Conservation (phyloP, 768 basidiomycete genomes). For the Agaricus sinodeliciosus region DNA sequence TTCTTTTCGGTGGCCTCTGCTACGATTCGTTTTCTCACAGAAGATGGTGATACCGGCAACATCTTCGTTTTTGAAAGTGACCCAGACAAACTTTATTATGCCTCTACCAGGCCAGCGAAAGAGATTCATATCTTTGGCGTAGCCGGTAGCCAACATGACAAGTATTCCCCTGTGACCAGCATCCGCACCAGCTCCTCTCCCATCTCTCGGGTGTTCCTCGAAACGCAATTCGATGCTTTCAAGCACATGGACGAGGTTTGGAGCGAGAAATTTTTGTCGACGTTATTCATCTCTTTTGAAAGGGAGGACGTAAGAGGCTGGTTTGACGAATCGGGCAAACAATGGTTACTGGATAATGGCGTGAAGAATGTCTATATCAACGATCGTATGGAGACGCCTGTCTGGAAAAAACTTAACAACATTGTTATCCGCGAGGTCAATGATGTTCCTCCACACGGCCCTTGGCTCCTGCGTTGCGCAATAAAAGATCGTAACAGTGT, state of each 20-base stretch:
- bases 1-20: constrained; percentile 10
- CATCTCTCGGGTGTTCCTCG: constrained; percentile 21
- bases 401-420: constrained; percentile 8
- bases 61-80: constrained; percentile 5
- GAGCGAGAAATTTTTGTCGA: constrained; percentile 22
- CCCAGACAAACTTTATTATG: constrained; percentile 19
- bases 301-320: constrained; percentile 17
- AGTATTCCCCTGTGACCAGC: constrained; percentile 19
- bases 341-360: constrained; percentile 20
- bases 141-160: constrained; percentile 9
- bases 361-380: constrained; percentile 10
- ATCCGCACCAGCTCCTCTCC: constrained; percentile 19
- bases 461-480: constrained; percentile 18
- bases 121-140: constrained; percentile 1
- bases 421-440: constrained; percentile 13
- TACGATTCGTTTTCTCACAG: constrained; percentile 5
- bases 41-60: neutral
- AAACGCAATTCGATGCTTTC: constrained; percentile 19
- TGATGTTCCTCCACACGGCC: constrained; percentile 20
- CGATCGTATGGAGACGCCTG: neutral
- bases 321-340: constrained; percentile 20
- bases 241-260: constrained; percentile 27
- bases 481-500: neutral
- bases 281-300: constrained; percentile 23
- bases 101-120: constrained; percentile 13